Conservation (phyloP, 768 basidiomycete genomes). For the Tylopilus intermedius region DNA sequence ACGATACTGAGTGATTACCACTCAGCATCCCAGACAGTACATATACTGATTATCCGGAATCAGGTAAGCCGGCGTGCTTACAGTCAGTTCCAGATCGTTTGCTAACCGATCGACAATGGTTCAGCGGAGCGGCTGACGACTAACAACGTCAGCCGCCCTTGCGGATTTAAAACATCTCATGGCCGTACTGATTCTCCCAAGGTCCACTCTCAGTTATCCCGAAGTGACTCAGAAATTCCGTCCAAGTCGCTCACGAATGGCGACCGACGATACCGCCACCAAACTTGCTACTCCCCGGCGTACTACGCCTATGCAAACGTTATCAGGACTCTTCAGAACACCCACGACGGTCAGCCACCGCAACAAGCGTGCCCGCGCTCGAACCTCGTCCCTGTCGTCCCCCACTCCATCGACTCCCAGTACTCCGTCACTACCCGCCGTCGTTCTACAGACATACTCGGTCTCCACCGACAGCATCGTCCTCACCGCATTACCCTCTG, state of each 20-base stretch:
- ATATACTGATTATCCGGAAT: no score
- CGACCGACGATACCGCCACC: background rate
- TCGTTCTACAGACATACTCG: constrained; percentile 60
- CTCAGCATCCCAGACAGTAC: no score
- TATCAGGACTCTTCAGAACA: constrained; percentile 22
- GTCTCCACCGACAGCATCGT: constrained; percentile 48
- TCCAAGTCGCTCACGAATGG: constrained; percentile 8
- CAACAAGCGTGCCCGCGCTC: constrained; percentile 19
- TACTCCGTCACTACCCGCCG: constrained; percentile 26
- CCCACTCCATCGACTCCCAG: constrained; percentile 9
- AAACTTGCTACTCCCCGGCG: constrained; percentile 8
- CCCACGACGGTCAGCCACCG: constrained; percentile 15
- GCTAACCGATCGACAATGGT: no score
- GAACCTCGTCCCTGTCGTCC: constrained; percentile 3
- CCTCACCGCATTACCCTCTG: constrained; percentile 52
- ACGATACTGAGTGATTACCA: no score
- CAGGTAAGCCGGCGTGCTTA: no score
- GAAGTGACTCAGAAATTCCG: no score
- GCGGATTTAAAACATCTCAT: no score
- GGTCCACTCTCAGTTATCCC: no score
- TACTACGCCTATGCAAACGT: constrained; percentile 11
- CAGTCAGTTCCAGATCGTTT: no score
- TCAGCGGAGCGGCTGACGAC: no score
- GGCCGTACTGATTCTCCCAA: no score
- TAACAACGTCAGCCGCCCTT: no score